Conservation (phyloP, 768 basidiomycete genomes). For the Dioszegia aurantiaca region DNA sequence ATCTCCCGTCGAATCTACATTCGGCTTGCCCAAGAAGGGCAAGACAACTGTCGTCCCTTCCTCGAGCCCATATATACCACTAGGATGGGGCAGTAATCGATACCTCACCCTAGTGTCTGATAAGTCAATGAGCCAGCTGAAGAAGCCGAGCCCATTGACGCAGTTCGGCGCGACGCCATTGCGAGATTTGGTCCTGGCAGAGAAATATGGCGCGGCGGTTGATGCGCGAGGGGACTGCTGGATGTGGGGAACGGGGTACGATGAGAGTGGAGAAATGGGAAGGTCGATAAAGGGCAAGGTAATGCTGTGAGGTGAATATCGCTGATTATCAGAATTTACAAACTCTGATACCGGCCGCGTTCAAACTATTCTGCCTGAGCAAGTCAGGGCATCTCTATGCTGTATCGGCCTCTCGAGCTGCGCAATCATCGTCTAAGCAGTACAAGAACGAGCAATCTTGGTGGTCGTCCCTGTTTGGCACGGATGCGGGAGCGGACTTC, state of each 20-base stretch:
- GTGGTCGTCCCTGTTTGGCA: constrained; percentile 60
- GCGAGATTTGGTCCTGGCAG: constrained; percentile 45
- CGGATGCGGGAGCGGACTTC: constrained; percentile 58
- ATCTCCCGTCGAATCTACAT: constrained; percentile 15
- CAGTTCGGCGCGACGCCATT: constrained; percentile 45
- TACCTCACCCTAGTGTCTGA: constrained; percentile 36
- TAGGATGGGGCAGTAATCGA: constrained; percentile 49
- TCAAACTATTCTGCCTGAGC: constrained; percentile 71
- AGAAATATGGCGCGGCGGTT: constrained; percentile 49
- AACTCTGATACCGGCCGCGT: constrained; percentile 54
- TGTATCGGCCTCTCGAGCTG: constrained; percentile 58
- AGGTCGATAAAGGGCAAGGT: constrained; percentile 47
- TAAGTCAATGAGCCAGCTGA: constrained; percentile 25
- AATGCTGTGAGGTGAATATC: background rate
- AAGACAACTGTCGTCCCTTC: constrained; percentile 4
- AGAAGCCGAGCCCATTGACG: constrained; percentile 36
- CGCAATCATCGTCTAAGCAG: constrained; percentile 55
- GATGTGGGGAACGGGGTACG: constrained; percentile 51
- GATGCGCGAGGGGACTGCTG: constrained; percentile 51
- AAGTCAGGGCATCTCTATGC: constrained; percentile 72
- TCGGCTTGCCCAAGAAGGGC: constrained; percentile 23
- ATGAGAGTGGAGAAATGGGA: constrained; percentile 33
- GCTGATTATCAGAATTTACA: constrained; percentile 62
- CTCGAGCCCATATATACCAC: constrained; percentile 32
- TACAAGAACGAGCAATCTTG: constrained; percentile 57